These are phyloP conservation scores for Gossypium schwendimanii DNA, from an alignment of 441 rosid genomes.

Conservation along the genomic window DNA sequence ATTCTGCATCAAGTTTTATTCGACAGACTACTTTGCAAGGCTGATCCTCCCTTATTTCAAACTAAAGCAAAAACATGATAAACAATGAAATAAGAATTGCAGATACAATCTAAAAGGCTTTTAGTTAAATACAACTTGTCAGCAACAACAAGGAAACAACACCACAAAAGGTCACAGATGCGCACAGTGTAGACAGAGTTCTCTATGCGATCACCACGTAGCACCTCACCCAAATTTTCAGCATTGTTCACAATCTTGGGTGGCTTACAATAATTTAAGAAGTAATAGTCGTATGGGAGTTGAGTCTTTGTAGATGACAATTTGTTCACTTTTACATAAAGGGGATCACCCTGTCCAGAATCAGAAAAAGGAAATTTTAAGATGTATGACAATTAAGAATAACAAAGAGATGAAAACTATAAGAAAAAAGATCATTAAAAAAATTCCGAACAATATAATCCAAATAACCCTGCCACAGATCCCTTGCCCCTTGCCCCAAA, in stretches of 20 bases:
- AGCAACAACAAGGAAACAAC: conserved; percentile 4
- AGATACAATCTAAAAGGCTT: background rate
- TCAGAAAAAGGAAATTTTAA: background rate
- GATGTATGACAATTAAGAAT: background rate
- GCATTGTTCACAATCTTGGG: conserved; percentile 63
- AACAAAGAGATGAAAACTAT: too few species aligned
- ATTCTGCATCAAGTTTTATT: conserved; percentile 47
- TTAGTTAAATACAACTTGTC: background rate
- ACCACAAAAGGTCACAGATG: conserved; percentile 8
- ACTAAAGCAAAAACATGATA: conserved; percentile 33
- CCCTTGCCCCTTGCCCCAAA: background rate
- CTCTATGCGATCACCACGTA: conserved; percentile 95
- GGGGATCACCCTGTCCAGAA: conserved; percentile 17
- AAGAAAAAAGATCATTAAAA: background rate
- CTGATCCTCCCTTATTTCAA: conserved; percentile 76
- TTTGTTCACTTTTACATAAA: conserved; percentile 86
- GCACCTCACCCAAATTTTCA: conserved; percentile 93
- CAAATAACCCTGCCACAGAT: background rate
- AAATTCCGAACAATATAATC: background rate
- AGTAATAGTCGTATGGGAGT: conserved; percentile 92
- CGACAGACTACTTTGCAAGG: conserved; percentile 71
- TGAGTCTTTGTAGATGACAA: conserved; percentile 90
- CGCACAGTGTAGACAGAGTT: conserved; percentile 76
- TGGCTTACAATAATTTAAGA: conserved; percentile 74
- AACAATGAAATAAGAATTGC: conserved; percentile 8